Conservation (phyloP, 352 stramenopile species). For the Phytophthora tubulina region DNA sequence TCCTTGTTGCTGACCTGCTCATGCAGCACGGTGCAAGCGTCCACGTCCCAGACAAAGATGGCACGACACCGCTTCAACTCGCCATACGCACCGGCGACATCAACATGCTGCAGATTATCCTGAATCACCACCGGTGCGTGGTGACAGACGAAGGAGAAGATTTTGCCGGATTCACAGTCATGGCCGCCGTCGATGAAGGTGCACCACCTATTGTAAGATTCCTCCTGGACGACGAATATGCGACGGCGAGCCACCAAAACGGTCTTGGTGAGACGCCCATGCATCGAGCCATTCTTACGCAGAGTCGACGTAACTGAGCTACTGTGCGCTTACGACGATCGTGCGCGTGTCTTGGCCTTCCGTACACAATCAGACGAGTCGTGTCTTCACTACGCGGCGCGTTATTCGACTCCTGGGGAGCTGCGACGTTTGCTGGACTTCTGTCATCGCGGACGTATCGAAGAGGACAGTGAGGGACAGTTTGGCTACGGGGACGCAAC, state of each 20-base stretch:
- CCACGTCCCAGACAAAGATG: slow-evolving; percentile 25
- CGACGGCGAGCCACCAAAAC: slow-evolving; percentile 8
- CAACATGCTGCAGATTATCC: slow-evolving; percentile 38
- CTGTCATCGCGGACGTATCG: too few species aligned
- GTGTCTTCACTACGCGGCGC: too few species aligned
- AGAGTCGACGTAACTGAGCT: too few species aligned
- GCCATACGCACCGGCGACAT: slow-evolving; percentile 12
- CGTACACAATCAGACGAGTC: too few species aligned
- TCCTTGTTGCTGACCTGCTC: too few species aligned
- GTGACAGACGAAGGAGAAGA: slow-evolving; percentile 19
- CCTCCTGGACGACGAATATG: slow-evolving; percentile 38
- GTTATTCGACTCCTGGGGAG: too few species aligned
- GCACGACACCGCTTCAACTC: slow-evolving; percentile 13
- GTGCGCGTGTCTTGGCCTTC: too few species aligned
- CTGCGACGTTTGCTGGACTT: too few species aligned
- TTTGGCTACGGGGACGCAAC: too few species aligned
- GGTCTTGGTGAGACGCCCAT: slow-evolving; percentile 24
- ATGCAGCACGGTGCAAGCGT: slow-evolving; percentile 18
- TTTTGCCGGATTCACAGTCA: slow-evolving; percentile 10
- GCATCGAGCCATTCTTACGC: slow-evolving; percentile 27
- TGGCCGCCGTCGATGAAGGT: background rate
- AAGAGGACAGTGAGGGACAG: too few species aligned
- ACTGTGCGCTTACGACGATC: too few species aligned
- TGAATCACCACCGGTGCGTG: slow-evolving; percentile 44
- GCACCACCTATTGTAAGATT: slow-evolving; percentile 8